A percentile compares a stretch with the other conserved stretches of the same genome.
Conservation (phyloP, 495 filamentous ascomycete genomes). For the Penicillium herquei region DNA sequence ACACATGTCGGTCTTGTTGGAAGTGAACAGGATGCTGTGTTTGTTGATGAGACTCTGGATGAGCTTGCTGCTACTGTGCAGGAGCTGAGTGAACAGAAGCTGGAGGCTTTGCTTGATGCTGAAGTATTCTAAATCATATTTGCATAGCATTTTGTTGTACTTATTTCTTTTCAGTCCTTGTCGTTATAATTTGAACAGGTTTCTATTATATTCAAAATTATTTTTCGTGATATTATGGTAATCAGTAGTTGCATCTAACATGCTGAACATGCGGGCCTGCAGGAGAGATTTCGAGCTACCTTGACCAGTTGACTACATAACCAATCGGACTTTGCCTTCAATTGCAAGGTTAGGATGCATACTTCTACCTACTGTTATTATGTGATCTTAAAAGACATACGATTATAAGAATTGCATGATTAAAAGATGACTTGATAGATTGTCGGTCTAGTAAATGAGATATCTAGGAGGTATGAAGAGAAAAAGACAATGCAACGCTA, state of each 20-base stretch:
- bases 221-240: background rate
- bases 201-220: background rate
- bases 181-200: background rate
- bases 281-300: no score
- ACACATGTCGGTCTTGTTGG: slow-evolving; percentile 40
- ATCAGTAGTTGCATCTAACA: background rate
- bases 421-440: background rate
- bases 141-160: background rate
- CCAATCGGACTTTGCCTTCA: no score
- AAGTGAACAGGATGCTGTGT: slow-evolving; percentile 23
- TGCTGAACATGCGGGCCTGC: no score
- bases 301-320: no score
- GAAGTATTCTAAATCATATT: background rate
- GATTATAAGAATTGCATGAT: background rate
- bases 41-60: slow-evolving; percentile 28
- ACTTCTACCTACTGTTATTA: background rate
- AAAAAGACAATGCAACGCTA: background rate
- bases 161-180: background rate
- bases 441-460: background rate
- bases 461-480: background rate
- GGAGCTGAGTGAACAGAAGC: slow-evolving; percentile 16
- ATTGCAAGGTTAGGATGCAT: no score
- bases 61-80: slow-evolving; percentile 27
- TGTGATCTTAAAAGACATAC: background rate
- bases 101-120: slow-evolving; percentile 13